phyloP scores from a whole-genome alignment of 1,284 basidiomycete species.

The Agroathelia rolfsii region DNA sequence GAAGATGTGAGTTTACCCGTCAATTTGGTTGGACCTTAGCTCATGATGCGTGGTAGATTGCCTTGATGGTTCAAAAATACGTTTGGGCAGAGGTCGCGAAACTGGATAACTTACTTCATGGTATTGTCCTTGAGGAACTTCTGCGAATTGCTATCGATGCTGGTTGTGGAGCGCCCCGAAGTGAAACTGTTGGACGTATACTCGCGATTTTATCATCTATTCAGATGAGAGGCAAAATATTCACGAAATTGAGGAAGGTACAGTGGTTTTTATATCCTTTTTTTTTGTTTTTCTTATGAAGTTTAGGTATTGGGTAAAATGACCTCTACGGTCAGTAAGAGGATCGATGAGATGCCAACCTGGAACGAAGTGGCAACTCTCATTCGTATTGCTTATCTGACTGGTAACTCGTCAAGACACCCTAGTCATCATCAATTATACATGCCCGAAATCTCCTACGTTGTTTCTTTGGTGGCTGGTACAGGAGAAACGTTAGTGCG shows the following conservation, averaged over 20 bases:
- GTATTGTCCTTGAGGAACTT: conserved; percentile 69
- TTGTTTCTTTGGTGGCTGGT: conserved; percentile 66
- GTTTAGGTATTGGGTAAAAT: conserved; percentile 72
- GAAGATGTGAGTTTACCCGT: conserved; percentile 40
- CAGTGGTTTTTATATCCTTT: conserved; percentile 13
- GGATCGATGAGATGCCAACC: conserved; percentile 60
- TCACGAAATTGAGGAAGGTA: conserved; percentile 73
- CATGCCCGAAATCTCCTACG: conserved; percentile 74
- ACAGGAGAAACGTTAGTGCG: conserved; percentile 68
- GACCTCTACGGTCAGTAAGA: conserved; percentile 49
- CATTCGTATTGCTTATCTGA: conserved; percentile 61
- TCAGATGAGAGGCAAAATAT: conserved; percentile 66
- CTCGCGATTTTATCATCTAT: conserved; percentile 70
- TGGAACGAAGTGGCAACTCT: conserved; percentile 83
- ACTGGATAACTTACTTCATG: conserved; percentile 55
- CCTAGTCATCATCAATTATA: conserved; percentile 65
- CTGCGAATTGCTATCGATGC: conserved; percentile 74
- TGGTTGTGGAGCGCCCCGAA: conserved; percentile 64
- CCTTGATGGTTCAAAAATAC: conserved; percentile 56
- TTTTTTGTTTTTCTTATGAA: conserved; percentile 3
- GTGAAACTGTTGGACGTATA: conserved; percentile 68
- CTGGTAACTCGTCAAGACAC: conserved; percentile 59
- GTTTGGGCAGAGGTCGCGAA: conserved; percentile 71
- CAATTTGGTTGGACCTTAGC: conserved; percentile 8
- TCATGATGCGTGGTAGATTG: conserved; percentile 36